These are phyloP conservation scores for Amanita subjunquillea DNA, from an alignment of 768 basidiomycete species.

Conservation along the genomic window DNA sequence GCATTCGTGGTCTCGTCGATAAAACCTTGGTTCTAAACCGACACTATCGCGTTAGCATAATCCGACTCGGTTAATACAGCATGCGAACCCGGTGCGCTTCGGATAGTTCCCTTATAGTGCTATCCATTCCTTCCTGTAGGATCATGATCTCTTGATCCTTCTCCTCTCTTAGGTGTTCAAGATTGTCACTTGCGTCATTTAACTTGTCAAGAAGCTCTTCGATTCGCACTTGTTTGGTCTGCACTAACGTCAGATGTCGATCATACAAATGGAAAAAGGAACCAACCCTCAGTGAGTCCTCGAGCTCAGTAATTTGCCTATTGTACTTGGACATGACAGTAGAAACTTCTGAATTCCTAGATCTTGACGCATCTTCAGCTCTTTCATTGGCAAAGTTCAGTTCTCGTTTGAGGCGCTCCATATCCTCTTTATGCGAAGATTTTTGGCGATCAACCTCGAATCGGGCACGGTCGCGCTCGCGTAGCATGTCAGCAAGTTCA, in stretches of 20 bases:
- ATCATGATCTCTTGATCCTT: slow-evolving; percentile 97
- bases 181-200: slow-evolving; percentile 59
- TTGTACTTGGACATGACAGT: slow-evolving; percentile 87
- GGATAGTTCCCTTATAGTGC: slow-evolving; percentile 77
- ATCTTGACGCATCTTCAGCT: slow-evolving; percentile 86
- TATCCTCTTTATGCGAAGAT: slow-evolving; percentile 89
- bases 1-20: slow-evolving; percentile 86
- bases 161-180: slow-evolving; percentile 83
- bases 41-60: slow-evolving; percentile 6
- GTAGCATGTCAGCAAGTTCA: slow-evolving; percentile 97
- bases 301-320: slow-evolving; percentile 91
- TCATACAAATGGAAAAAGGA: not conserved
- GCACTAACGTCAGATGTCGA: slow-evolving; percentile 6
- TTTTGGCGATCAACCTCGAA: slow-evolving; percentile 94
- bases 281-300: slow-evolving; percentile 83
- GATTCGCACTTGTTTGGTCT: slow-evolving; percentile 96
- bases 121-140: slow-evolving; percentile 92
- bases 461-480: slow-evolving; percentile 90
- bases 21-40: slow-evolving; percentile 66
- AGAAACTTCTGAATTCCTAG: slow-evolving; percentile 91
- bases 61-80: not conserved
- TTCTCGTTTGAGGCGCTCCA: slow-evolving; percentile 87
- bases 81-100: slow-evolving; percentile 71
- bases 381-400: slow-evolving; percentile 93
- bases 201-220: slow-evolving; percentile 84